Conservation (phyloP, 2,329 filamentous ascomycete species). For the Emmonsiellopsis sp. region DNA sequence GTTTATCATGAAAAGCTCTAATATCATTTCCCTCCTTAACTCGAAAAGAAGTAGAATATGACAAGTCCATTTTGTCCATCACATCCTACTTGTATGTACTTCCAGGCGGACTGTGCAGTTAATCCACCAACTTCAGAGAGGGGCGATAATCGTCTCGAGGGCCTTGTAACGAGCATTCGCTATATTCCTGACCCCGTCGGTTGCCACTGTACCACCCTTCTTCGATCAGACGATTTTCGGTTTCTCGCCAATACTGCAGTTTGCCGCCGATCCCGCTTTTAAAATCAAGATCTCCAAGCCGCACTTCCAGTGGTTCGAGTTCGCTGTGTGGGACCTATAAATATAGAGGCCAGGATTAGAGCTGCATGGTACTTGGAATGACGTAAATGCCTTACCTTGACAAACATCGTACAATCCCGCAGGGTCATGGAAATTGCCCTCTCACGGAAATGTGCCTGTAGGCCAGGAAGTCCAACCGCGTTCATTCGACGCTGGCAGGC, state of each 20-base stretch:
- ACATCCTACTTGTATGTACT: too few relatives aligned
- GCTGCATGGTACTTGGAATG: neutral
- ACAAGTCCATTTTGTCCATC: too few relatives aligned
- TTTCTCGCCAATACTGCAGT: constrained; percentile 56
- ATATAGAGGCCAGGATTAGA: neutral
- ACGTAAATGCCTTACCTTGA: constrained; percentile 41
- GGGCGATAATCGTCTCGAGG: neutral
- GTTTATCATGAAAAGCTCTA: too few relatives aligned
- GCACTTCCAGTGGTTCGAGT: constrained; percentile 29
- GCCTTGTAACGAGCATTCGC: constrained; percentile 25
- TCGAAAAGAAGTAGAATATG: too few relatives aligned
- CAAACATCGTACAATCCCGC: constrained; percentile 67
- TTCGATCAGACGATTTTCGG: constrained; percentile 53
- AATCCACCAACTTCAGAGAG: neutral
- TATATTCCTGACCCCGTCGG: constrained; percentile 21
- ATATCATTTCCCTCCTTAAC: too few relatives aligned
- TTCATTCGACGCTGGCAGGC: constrained; percentile 24
- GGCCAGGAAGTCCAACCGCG: constrained; percentile 27
- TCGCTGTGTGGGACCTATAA: constrained; percentile 26
- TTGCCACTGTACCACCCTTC: constrained; percentile 57
- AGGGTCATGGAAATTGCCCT: constrained; percentile 69
- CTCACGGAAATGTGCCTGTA: constrained; percentile 28
- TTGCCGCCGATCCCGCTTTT: constrained; percentile 59
- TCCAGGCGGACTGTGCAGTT: too few relatives aligned
- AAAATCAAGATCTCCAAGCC: constrained; percentile 67